Conservation (phyloP, 2,329 filamentous ascomycete species). For the Hansfordia pulvinata region DNA sequence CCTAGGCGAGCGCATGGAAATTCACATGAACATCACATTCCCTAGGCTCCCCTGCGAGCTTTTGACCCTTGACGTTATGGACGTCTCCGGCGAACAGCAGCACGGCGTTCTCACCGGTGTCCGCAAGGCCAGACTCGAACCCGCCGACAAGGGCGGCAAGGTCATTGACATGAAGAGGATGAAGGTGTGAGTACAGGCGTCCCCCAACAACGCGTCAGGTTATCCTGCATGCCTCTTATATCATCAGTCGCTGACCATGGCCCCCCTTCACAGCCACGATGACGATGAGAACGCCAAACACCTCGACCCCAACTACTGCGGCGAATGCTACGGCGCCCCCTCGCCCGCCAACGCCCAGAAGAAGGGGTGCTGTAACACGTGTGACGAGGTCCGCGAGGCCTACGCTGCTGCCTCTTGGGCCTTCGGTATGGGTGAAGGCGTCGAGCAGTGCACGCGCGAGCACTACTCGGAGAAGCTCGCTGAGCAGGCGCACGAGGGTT, state of each 20-base stretch:
- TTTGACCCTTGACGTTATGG: slow-evolving; percentile 95
- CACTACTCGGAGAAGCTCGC: slow-evolving; percentile 86
- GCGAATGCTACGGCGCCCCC: slow-evolving; percentile 78
- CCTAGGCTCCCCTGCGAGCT: slow-evolving; percentile 89
- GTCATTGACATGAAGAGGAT: slow-evolving; percentile 60
- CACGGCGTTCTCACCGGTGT: slow-evolving; percentile 88
- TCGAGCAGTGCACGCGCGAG: slow-evolving; percentile 91
- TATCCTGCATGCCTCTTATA: no score
- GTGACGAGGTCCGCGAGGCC: slow-evolving; percentile 89
- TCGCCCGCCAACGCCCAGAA: slow-evolving; percentile 61
- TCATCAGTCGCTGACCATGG: no score
- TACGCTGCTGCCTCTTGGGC: slow-evolving; percentile 86
- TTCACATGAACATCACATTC: slow-evolving; percentile 94
- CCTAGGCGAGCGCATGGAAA: slow-evolving; percentile 93
- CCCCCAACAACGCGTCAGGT: slow-evolving; percentile 1
- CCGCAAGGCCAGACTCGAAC: slow-evolving; percentile 71
- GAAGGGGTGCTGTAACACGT: slow-evolving; percentile 90
- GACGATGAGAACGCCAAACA: slow-evolving; percentile 59
- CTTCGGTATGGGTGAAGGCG: slow-evolving; percentile 80
- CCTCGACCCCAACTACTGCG: slow-evolving; percentile 85
- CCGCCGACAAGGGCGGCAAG: slow-evolving; percentile 59
- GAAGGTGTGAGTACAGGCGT: slow-evolving; percentile 39
- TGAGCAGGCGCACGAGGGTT: slow-evolving; percentile 80
- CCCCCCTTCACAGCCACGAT: slow-evolving; percentile 36
- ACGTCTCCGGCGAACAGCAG: slow-evolving; percentile 94